phyloP scores from a whole-genome alignment of 2,329 filamentous ascomycete species.

The Drechslera avenae region DNA sequence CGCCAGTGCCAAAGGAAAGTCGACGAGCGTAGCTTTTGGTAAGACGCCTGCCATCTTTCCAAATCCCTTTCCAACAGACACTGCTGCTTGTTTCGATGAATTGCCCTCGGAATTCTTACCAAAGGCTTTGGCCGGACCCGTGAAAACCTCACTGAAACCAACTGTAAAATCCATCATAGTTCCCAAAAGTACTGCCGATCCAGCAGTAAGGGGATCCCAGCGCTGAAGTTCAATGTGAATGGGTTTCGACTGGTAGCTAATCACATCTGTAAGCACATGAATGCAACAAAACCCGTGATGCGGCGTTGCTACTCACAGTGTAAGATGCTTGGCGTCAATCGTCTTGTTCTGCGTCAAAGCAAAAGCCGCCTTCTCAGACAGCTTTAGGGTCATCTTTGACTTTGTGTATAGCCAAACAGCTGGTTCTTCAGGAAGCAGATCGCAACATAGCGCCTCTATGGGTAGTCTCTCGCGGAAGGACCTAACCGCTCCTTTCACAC shows the following conservation, averaged over 20 bases:
- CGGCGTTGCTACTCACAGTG: not conserved
- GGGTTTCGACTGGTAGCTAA: constrained; percentile 24
- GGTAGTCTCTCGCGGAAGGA: constrained; percentile 37
- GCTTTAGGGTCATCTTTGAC: constrained; percentile 13
- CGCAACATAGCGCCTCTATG: constrained; percentile 31
- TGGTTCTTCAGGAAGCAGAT: constrained; percentile 22
- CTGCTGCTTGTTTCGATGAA: too few species aligned
- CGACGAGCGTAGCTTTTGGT: constrained; percentile 45
- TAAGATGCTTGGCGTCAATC: constrained; percentile 25
- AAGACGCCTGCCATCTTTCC: too few species aligned
- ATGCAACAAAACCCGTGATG: too few species aligned
- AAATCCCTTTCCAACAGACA: too few species aligned
- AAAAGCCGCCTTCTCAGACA: constrained; percentile 33
- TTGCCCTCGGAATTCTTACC: too few species aligned
- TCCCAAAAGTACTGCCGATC: too few species aligned
- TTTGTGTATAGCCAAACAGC: constrained; percentile 34
- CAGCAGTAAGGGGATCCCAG: constrained; percentile 72
- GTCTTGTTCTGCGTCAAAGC: constrained; percentile 26
- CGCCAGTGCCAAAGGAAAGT: constrained; percentile 45
- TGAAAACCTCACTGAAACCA: too few species aligned
- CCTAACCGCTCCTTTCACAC: constrained; percentile 30
- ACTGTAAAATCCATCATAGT: too few species aligned
- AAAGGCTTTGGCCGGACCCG: too few species aligned
- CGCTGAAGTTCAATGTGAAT: constrained; percentile 43
- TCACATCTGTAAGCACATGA: too few species aligned